These are phyloP conservation scores for Pisolithus albus DNA, from an alignment of 768 basidiomycete genomes.

Conservation along the genomic window DNA sequence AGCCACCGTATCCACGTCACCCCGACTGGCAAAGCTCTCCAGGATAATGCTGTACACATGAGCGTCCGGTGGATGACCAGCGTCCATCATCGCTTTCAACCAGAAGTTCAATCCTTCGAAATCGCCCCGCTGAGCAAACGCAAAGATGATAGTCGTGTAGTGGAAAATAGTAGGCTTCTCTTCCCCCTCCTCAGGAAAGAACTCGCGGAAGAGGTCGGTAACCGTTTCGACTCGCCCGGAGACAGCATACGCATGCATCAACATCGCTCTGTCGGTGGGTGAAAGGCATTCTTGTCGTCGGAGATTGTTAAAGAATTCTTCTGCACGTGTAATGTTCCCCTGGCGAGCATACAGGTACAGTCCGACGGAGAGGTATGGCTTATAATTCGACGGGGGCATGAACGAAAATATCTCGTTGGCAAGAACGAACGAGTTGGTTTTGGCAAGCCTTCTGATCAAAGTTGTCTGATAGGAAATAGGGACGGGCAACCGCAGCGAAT, in stretches of 20 bases:
- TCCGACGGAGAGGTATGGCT: constrained; percentile 35
- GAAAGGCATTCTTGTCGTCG: constrained; percentile 21
- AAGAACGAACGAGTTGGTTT: constrained; percentile 29
- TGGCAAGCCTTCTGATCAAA: constrained; percentile 40
- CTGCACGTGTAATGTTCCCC: constrained; percentile 40
- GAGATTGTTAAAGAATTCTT: constrained; percentile 38
- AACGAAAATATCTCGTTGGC: constrained; percentile 41
- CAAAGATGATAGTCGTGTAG: constrained; percentile 52
- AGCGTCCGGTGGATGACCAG: constrained; percentile 46
- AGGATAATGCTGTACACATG: constrained; percentile 58
- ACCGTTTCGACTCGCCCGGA: constrained; percentile 36
- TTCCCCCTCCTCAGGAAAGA: constrained; percentile 39
- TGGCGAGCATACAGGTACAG: constrained; percentile 47
- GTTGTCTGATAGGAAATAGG: constrained; percentile 23
- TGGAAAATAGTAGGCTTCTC: constrained; percentile 42
- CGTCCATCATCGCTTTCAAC: constrained; percentile 45
- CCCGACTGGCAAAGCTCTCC: constrained; percentile 44
- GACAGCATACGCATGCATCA: constrained; percentile 52
- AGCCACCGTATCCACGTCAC: constrained; percentile 47
- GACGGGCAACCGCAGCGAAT: constrained; percentile 28
- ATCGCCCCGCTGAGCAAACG: constrained; percentile 43
- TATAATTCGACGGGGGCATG: constrained; percentile 17
- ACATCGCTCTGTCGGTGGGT: constrained; percentile 31
- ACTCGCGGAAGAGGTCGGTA: constrained; percentile 45
- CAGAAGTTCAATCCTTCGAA: constrained; percentile 44